These are phyloP conservation scores for Hanseniaspora taiwanica DNA, from an alignment of 805 yeast genomes.

Conservation along the genomic window DNA sequence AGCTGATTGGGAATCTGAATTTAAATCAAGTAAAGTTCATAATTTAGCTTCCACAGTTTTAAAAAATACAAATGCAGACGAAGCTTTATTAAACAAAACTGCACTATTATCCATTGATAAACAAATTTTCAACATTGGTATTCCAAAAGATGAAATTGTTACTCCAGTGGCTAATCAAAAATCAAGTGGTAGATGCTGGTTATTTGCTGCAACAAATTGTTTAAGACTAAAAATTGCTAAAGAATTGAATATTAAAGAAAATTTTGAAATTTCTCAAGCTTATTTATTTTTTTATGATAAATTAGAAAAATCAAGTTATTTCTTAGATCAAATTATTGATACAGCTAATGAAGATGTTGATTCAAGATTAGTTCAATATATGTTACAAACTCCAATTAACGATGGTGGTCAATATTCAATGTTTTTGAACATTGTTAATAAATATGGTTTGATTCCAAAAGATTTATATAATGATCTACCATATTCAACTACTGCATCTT, in stretches of 20 bases:
- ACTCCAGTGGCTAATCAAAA: constrained; percentile 63
- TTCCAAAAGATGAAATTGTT: constrained; percentile 29
- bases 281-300: constrained; percentile 77
- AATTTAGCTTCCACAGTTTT: constrained; percentile 25
- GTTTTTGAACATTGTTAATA: constrained; percentile 63
- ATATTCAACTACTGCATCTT: constrained; percentile 37
- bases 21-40: constrained; percentile 18
- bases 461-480: constrained; percentile 59
- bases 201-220: constrained; percentile 71
- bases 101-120: constrained; percentile 13
- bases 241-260: constrained; percentile 45
- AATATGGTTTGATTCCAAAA: constrained; percentile 73
- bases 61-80: constrained; percentile 25
- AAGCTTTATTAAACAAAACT: constrained; percentile 17
- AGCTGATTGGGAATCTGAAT: constrained; percentile 15
- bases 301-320: constrained; percentile 71
- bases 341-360: constrained; percentile 55
- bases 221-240: constrained; percentile 50
- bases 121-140: constrained; percentile 19
- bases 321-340: constrained; percentile 62
- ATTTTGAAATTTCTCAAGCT: constrained; percentile 62
- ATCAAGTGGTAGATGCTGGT: constrained; percentile 77
- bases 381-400: constrained; percentile 50
- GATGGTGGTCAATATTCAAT: constrained; percentile 89
- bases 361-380: constrained; percentile 54